phyloP scores from a whole-genome alignment of 2,329 filamentous ascomycete species.

The Xylogone sp. region DNA sequence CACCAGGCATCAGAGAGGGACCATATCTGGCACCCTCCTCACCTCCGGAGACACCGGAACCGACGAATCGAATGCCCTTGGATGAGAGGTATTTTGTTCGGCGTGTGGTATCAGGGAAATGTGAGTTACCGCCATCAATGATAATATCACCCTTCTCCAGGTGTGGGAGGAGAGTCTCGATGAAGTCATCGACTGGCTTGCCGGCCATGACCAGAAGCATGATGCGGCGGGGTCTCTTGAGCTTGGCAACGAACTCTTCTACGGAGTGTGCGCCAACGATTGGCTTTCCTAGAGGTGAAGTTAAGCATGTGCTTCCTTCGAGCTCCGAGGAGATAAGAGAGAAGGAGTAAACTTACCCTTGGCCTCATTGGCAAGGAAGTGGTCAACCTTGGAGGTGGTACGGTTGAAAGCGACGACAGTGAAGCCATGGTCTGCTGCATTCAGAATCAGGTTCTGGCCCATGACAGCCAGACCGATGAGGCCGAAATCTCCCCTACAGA shows the following conservation, averaged over 20 bases:
- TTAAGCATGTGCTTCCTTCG: slow-evolving; percentile 8
- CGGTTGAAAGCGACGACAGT: slow-evolving; percentile 98
- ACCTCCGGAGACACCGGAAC: slow-evolving; percentile 95
- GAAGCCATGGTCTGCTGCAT: slow-evolving; percentile 88
- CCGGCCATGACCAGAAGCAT: slow-evolving; percentile 99
- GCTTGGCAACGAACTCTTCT: slow-evolving; percentile 92
- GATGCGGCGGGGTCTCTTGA: slow-evolving; percentile 94
- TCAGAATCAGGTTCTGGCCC: slow-evolving; percentile 85
- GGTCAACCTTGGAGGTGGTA: slow-evolving; percentile 96
- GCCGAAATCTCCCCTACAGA: slow-evolving; percentile 68
- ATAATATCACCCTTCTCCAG: slow-evolving; percentile 91
- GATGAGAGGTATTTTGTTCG: slow-evolving; percentile 79
- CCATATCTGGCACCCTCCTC: slow-evolving; percentile 98
- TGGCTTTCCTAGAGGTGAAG: slow-evolving; percentile 64
- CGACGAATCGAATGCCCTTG: slow-evolving; percentile 95
- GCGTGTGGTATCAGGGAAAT: slow-evolving; percentile 98
- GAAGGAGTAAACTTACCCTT: slow-evolving; percentile 71
- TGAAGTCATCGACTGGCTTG: slow-evolving; percentile 97
- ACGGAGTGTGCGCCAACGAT: slow-evolving; percentile 90
- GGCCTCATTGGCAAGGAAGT: slow-evolving; percentile 85
- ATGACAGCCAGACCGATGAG: slow-evolving; percentile 92
- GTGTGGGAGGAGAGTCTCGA: slow-evolving; percentile 85
- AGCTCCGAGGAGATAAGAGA: not conserved
- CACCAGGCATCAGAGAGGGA: slow-evolving; percentile 97
- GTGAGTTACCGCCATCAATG: slow-evolving; percentile 98